Conservation (phyloP, 2,329 filamentous ascomycete species). For the Trichoderma oligosporum region DNA sequence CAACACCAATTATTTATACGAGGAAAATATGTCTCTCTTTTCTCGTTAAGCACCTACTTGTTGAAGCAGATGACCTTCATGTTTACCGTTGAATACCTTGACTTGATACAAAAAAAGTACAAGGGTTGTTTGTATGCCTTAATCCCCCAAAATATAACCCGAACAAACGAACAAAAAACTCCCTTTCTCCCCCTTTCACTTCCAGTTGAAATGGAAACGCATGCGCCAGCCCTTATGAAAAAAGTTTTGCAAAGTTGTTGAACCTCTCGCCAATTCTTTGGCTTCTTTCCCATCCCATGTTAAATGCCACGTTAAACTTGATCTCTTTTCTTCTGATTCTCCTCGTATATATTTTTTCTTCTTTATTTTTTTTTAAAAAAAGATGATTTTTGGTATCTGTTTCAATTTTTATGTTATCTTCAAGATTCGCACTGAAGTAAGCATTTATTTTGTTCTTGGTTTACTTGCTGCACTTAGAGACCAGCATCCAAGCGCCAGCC, state of each 20-base stretch:
- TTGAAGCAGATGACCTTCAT: conserved; percentile 20
- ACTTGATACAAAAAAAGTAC: not conserved
- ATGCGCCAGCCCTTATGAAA: conserved; percentile 24
- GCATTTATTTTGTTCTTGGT: not conserved
- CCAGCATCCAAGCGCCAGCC: conserved; percentile 62
- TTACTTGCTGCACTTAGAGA: conserved; percentile 40
- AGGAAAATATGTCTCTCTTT: not conserved
- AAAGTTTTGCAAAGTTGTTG: conserved; percentile 26
- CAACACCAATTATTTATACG: not conserved
- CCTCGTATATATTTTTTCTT: too few species aligned
- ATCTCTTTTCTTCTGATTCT: conserved; percentile 14
- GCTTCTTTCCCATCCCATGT: conserved; percentile 22
- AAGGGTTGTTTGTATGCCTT: conserved; percentile 11
- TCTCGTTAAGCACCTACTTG: conserved; percentile 17
- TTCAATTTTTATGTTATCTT: not conserved
- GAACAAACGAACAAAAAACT: conserved; percentile 24
- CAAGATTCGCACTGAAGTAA: not conserved
- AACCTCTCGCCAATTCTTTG: conserved; percentile 25
- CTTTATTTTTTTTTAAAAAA: conserved; percentile 3
- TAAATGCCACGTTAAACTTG: conserved; percentile 23
- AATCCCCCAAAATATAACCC: conserved; percentile 4
- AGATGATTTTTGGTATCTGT: conserved; percentile 20
- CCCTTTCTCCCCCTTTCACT: conserved; percentile 16
- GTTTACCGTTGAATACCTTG: conserved; percentile 23
- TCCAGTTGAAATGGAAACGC: conserved; percentile 19